Evolutionary conservation across 257 asterid genomes (phyloP).

Genomic region (Nicotiana benthamiana): DNA sequence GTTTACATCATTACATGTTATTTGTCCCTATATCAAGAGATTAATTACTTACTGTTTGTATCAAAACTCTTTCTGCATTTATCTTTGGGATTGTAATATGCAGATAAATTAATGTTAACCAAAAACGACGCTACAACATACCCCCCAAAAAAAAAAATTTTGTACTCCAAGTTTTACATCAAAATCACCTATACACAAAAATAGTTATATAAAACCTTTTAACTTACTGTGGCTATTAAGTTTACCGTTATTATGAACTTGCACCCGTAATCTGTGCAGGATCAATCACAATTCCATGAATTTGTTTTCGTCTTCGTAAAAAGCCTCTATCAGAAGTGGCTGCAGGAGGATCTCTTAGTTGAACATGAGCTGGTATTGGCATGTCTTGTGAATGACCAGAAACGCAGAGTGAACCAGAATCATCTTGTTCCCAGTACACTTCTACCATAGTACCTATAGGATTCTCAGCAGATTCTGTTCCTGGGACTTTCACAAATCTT

Average conservation of each 20-base stretch:
- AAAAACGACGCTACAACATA: background rate
- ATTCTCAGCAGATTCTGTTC: constrained; percentile 52
- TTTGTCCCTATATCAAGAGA: too few species aligned
- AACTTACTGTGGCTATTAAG: background rate
- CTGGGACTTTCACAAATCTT: constrained; percentile 63
- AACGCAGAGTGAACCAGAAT: constrained; percentile 75
- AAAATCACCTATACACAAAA: background rate
- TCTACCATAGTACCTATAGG: constrained; percentile 68
- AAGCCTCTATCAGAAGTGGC: constrained; percentile 18
- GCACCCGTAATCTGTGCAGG: constrained; percentile 46
- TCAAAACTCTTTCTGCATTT: too few species aligned
- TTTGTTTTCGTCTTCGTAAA: constrained; percentile 21
- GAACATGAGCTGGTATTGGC: constrained; percentile 57
- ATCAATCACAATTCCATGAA: constrained; percentile 59
- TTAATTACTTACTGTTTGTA: too few species aligned
- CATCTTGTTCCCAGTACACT: constrained; percentile 88
- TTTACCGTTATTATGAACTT: background rate
- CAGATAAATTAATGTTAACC: background rate
- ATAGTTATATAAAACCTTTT: background rate
- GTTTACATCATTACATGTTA: too few species aligned
- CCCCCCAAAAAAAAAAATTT: background rate
- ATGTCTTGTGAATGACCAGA: constrained; percentile 55
- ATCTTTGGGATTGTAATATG: background rate
- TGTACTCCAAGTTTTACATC: background rate
- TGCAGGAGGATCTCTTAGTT: constrained; percentile 26